A percentile compares a stretch with the other conserved stretches of the same genome.
Evolutionary conservation across 495 filamentous ascomycete genomes (phyloP).

Genomic region (Usnea hakonensis): DNA sequence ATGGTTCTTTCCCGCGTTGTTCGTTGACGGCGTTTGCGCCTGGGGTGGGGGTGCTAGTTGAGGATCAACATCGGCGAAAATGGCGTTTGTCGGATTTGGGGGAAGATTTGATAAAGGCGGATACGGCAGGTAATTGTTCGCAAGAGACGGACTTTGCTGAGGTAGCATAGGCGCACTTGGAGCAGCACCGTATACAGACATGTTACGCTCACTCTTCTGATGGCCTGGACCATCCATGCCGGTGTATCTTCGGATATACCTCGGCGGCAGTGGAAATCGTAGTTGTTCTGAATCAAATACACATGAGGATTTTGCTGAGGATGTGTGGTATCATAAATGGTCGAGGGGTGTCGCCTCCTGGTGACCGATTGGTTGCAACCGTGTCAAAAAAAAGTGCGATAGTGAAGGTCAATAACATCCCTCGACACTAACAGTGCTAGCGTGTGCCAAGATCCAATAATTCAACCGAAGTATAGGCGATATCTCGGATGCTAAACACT

Average conservation of each 20-base stretch:
- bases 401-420: not conserved
- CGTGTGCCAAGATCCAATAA: not conserved
- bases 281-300: not conserved
- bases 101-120: constrained; percentile 2
- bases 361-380: not conserved
- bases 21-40: constrained; percentile 6
- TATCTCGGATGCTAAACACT: not conserved
- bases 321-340: not conserved
- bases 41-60: constrained; percentile 6
- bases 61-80: constrained; percentile 12
- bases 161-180: constrained; percentile 7
- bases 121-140: constrained; percentile 3
- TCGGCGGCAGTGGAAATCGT: not conserved
- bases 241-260: not conserved
- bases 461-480: not conserved
- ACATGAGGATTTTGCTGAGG: not conserved
- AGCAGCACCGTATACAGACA: constrained; percentile 12
- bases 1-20: not conserved
- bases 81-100: not conserved
- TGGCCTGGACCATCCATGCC: not conserved
- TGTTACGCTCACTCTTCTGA: constrained; percentile 4
- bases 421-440: not conserved
- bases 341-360: not conserved
- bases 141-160: constrained; percentile 1
- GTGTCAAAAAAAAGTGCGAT: not conserved